Percentiles rank a stretch among this genome's conserved stretches.
These are phyloP conservation scores for Populus simonii DNA, from an alignment of 345 rosid species.

Conservation along the genomic window DNA sequence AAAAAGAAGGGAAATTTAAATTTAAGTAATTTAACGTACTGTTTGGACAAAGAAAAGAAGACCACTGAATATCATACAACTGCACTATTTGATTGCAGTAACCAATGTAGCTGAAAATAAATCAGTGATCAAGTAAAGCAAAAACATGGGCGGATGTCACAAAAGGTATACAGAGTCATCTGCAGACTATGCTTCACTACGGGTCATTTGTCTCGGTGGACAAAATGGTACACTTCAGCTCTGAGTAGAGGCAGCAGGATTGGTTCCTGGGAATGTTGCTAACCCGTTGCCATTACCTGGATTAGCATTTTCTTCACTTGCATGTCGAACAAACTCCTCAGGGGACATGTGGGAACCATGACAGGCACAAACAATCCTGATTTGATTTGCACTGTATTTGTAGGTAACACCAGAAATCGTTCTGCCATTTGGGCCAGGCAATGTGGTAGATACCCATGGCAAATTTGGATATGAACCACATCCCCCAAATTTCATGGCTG, in stretches of 20 bases:
- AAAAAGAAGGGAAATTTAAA: background rate
- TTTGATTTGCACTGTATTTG: constrained; percentile 62
- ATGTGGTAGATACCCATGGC: constrained; percentile 96
- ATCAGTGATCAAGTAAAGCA: background rate
- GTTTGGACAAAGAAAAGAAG: constrained; percentile 14
- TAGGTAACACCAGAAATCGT: constrained; percentile 92
- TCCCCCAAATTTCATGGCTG: constrained; percentile 84
- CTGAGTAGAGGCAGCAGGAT: constrained; percentile 81
- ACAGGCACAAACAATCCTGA: constrained; percentile 91
- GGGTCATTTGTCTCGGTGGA: background rate
- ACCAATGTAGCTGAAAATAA: constrained; percentile 8
- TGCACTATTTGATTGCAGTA: constrained; percentile 19
- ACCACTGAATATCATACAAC: constrained; percentile 26
- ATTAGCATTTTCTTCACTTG: constrained; percentile 58
- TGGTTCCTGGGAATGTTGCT: constrained; percentile 43
- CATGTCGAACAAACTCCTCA: constrained; percentile 89
- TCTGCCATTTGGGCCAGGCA: constrained; percentile 76
- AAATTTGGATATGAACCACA: constrained; percentile 79
- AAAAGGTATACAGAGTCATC: constrained; percentile 1
- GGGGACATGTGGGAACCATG: constrained; percentile 90
- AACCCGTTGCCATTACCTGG: constrained; percentile 50
- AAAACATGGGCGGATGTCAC: constrained; percentile 8
- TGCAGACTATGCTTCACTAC: constrained; percentile 6
- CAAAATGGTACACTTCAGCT: constrained; percentile 35
- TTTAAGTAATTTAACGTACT: constrained; percentile 8